phyloP scores from a whole-genome alignment of 2,329 filamentous ascomycete species.

The Botrytis porri region DNA sequence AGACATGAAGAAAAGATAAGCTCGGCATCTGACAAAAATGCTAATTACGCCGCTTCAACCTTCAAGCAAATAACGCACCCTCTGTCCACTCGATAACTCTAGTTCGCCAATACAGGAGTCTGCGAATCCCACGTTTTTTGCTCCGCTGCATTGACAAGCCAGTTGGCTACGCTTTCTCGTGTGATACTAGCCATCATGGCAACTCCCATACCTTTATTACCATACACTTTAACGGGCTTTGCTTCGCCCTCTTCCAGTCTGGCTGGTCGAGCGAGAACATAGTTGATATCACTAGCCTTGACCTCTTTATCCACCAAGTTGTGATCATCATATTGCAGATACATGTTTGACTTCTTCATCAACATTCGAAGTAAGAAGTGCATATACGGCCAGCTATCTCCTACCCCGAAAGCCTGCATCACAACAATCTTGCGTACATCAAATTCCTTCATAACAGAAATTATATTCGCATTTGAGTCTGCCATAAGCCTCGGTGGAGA shows the following conservation, averaged over 20 bases:
- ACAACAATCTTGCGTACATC: slow-evolving; percentile 42
- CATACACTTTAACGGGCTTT: slow-evolving; percentile 20
- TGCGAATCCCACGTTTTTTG: slow-evolving; percentile 25
- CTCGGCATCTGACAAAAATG: not conserved
- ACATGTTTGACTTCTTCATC: slow-evolving; percentile 48
- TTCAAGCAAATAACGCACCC: not conserved
- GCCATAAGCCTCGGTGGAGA: slow-evolving; percentile 42
- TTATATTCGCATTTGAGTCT: slow-evolving; percentile 42
- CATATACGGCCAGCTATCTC: slow-evolving; percentile 45
- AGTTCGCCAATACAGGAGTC: slow-evolving; percentile 10
- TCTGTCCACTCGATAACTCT: not conserved
- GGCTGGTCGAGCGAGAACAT: slow-evolving; percentile 23
- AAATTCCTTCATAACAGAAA: slow-evolving; percentile 39
- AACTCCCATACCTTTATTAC: slow-evolving; percentile 25
- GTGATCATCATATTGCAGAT: slow-evolving; percentile 47
- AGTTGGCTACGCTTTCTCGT: slow-evolving; percentile 45
- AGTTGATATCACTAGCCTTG: slow-evolving; percentile 26
- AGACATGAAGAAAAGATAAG: not conserved
- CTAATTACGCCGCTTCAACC: not conserved
- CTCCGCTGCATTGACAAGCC: slow-evolving; percentile 46
- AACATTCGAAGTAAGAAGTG: slow-evolving; percentile 43
- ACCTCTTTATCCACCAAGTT: slow-evolving; percentile 35
- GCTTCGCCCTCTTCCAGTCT: slow-evolving; percentile 23
- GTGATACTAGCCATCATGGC: slow-evolving; percentile 24
- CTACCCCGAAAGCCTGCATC: slow-evolving; percentile 50